A percentile compares a stretch with the other conserved stretches of the same genome.
Evolutionary conservation across 306 rosid species (phyloP).

Genomic region (Cicer judaicum): DNA sequence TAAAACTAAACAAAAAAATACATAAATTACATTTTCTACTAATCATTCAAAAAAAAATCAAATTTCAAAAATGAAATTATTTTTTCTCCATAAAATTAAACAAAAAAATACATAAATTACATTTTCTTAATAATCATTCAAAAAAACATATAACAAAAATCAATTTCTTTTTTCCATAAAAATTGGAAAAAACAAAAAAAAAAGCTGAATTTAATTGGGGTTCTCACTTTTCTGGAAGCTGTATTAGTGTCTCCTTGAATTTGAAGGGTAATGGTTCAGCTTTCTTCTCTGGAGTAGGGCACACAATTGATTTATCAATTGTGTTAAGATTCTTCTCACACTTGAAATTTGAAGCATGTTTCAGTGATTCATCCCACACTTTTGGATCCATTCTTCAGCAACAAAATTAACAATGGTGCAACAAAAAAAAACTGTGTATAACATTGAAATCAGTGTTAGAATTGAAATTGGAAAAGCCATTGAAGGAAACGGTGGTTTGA

Average conservation of each 20-base stretch:
- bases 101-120: neutral
- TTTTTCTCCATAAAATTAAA: too few species aligned
- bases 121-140: neutral
- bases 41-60: neutral
- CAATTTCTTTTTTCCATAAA: neutral
- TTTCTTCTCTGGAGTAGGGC: constrained; percentile 67
- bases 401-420: neutral
- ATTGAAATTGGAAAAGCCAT: neutral
- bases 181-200: neutral
- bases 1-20: too few species aligned
- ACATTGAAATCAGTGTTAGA: neutral
- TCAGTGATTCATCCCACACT: constrained; percentile 22
- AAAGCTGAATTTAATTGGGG: constrained; percentile 14
- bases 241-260: constrained; percentile 33
- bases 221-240: constrained; percentile 59
- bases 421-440: neutral
- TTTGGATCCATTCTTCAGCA: constrained; percentile 51
- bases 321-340: constrained; percentile 30
- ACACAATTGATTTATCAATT: constrained; percentile 48
- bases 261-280: constrained; percentile 45
- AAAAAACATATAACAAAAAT: neutral
- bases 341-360: constrained; percentile 31
- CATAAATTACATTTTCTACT: neutral
- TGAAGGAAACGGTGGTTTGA: constrained; percentile 15
- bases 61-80: too few species aligned